Conservation (phyloP, 2,329 filamentous ascomycete species). For the Aspergillus sp. region DNA sequence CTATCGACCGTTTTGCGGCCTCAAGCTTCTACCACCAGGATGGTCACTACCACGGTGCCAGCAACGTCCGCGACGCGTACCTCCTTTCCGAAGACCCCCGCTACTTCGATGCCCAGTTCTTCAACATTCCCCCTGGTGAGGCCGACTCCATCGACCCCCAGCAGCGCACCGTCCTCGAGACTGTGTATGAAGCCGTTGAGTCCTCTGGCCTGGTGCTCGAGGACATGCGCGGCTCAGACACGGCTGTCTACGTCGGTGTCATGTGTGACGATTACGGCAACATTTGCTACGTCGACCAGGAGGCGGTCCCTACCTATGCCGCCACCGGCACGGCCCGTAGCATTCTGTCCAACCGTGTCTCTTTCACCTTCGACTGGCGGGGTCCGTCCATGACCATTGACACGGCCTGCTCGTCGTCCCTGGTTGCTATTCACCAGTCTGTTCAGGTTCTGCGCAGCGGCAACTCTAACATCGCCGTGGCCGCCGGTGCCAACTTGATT, state of each 20-base stretch:
- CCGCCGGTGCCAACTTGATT: conserved; percentile 35
- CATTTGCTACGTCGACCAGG: conserved; percentile 17
- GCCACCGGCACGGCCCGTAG: conserved; percentile 26
- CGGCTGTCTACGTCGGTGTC: conserved; percentile 23
- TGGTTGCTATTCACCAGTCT: conserved; percentile 29
- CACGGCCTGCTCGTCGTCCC: conserved; percentile 43
- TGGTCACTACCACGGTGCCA: not conserved
- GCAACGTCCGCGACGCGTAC: not conserved
- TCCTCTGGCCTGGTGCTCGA: conserved; percentile 18
- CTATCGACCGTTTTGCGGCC: not conserved
- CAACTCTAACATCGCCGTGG: conserved; percentile 9
- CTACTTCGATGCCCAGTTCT: conserved; percentile 28
- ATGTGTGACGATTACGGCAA: conserved; percentile 26
- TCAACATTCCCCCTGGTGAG: conserved; percentile 23
- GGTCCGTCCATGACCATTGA: conserved; percentile 43
- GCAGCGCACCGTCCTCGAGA: conserved; percentile 32
- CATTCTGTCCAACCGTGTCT: conserved; percentile 37
- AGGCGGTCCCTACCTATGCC: conserved; percentile 14
- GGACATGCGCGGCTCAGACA: conserved; percentile 23
- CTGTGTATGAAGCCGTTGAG: conserved; percentile 44
- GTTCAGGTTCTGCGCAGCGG: conserved; percentile 1
- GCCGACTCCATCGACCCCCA: conserved; percentile 38
- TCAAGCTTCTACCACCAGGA: not conserved
- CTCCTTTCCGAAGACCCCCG: not conserved
- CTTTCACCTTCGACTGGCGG: conserved; percentile 39